Evolutionary conservation across 805 yeast species (phyloP), one percentile per base, ranked within the genome.

Genomic region (Candida suzukii): DNA sequence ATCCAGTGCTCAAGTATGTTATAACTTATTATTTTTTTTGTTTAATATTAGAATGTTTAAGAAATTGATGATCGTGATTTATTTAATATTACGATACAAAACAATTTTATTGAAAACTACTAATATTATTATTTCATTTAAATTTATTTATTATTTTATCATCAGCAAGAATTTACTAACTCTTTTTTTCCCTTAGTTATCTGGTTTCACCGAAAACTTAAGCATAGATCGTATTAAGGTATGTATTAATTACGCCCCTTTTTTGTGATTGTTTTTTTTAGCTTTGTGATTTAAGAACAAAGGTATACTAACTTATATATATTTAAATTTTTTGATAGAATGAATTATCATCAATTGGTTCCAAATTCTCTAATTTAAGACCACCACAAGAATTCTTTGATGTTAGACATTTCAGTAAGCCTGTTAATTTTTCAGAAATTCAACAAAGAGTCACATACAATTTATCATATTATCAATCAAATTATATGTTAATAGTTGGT

Each of bases 321-420:
- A 24, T n/a, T 17, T 17, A 51, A 22, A 46, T 58, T 39, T 48
- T 60, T 43, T 59, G 38, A 22, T 57, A 70, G 64, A 57, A 57
- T 33, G 81, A 76, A 48, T 63, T 78, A 19, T 66, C 63, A 25
- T 52, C 79, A 3, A 51, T 91, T 38, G 87, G 83, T 57, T 56
- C 71, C 30, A 76, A 80, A 47, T 68, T 88, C 46, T 64, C 93
- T 37, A 76, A 84, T 53, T 63, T 93, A 46, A 82, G 85, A 57
- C 87, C 97, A 29, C 90, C 95, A 33, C 93, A 83, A 63, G 99
- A 93, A 61, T 93, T 93, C 60, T 87, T 93, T 57, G 97, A 93
- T 60, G 65, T 85, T 57, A 84, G 88, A 63, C 81, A 95, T 60
- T 63, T 93, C 46, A 84, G 95, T 29, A 88, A 88, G 61, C 99